Evolutionary conservation across 2,329 filamentous ascomycete genomes (phyloP).

Genomic region (Amesomyces nigricolor): DNA sequence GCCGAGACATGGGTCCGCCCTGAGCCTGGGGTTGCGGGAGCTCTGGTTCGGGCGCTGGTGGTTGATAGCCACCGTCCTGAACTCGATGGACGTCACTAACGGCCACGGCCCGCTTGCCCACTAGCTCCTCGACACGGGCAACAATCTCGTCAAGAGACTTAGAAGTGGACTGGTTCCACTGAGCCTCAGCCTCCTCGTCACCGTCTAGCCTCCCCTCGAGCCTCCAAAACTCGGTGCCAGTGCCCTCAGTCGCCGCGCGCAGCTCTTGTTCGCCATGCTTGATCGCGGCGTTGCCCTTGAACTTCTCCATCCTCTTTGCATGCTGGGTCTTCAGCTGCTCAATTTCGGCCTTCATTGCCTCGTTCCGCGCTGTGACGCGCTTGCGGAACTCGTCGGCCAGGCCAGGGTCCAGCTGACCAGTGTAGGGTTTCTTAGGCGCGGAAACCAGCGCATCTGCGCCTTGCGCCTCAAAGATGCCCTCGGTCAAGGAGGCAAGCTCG

Average conservation of each 20-base stretch:
- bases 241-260: conserved; percentile 57
- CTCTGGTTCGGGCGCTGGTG: conserved; percentile 43
- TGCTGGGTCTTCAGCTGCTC: conserved; percentile 78
- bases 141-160: conserved; percentile 67
- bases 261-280: conserved; percentile 72
- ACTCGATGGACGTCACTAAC: conserved; percentile 64
- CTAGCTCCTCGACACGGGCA: conserved; percentile 63
- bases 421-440: conserved; percentile 52
- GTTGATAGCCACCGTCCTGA: conserved; percentile 71
- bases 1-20: conserved; percentile 43
- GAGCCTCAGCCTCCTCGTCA: conserved; percentile 49
- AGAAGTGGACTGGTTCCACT: conserved; percentile 38
- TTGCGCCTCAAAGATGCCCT: conserved; percentile 72
- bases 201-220: conserved; percentile 53
- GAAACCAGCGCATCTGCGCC: conserved; percentile 43
- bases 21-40: conserved; percentile 30
- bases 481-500: conserved; percentile 73
- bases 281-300: conserved; percentile 65
- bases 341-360: conserved; percentile 72
- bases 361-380: conserved; percentile 66
- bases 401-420: conserved; percentile 64
- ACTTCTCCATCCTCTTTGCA: conserved; percentile 64
- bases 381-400: conserved; percentile 79
- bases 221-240: conserved; percentile 56
- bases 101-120: conserved; percentile 61